A percentile compares a stretch with the other conserved stretches of the same genome.
Conservation (phyloP, 2,329 filamentous ascomycete genomes). For the Esteya vermicola region DNA sequence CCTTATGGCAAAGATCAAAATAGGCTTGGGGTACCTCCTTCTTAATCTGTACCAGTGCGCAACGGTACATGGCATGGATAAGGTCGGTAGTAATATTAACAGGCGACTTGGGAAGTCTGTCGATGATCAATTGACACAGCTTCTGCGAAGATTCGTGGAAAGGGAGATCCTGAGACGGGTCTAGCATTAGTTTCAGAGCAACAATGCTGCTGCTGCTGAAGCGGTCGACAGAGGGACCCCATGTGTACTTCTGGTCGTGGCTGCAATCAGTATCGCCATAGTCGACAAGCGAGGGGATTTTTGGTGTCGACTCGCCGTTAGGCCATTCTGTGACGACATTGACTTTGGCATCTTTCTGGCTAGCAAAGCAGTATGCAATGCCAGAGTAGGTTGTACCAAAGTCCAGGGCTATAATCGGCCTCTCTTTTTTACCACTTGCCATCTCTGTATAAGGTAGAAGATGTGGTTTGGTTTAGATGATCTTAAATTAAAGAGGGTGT, state of each 20-base stretch:
- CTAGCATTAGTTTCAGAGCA: constrained; percentile 6
- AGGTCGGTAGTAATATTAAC: constrained; percentile 4
- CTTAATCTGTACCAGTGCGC: not conserved
- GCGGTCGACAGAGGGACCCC: not conserved
- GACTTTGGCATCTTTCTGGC: not conserved
- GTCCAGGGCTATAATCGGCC: not conserved
- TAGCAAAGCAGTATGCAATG: not conserved
- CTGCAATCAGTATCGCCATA: not conserved
- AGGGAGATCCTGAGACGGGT: constrained; percentile 2
- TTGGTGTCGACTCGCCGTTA: not conserved
- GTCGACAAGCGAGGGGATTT: not conserved
- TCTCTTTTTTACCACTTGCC: not conserved
- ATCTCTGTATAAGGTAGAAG: no score
- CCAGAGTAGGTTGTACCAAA: not conserved
- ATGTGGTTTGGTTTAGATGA: no score
- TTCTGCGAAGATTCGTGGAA: not conserved
- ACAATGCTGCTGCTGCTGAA: not conserved
- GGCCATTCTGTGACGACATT: not conserved
- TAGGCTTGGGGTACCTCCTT: not conserved
- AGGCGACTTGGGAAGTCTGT: not conserved
- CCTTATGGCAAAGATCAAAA: not conserved
- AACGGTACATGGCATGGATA: constrained; percentile 2
- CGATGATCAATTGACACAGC: not conserved
- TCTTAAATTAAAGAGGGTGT: no score
- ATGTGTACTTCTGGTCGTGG: not conserved